Percentiles rank a stretch among this genome's conserved stretches.
phyloP scores from a whole-genome alignment of 305 asterid genomes.

The Fraxinus greggii region DNA sequence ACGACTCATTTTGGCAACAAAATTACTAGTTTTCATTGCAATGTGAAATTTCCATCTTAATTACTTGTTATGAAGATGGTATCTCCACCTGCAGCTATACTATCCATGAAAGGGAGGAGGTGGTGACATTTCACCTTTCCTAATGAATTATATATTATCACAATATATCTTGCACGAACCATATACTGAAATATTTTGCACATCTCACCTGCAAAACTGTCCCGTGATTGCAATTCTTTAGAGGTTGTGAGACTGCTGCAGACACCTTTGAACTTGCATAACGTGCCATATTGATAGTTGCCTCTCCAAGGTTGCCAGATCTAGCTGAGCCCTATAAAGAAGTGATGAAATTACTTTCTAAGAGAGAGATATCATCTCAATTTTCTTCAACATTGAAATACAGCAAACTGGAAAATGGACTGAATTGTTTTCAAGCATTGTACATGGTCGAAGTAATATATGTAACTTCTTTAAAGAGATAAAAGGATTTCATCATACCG shows the following conservation, averaged over 20 bases:
- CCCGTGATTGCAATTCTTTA: constrained; percentile 69
- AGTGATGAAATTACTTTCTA: constrained; percentile 6
- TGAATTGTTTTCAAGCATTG: not conserved
- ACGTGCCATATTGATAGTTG: constrained; percentile 55
- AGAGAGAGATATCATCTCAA: not conserved
- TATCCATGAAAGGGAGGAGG: not conserved
- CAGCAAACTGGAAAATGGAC: not conserved
- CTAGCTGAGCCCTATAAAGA: constrained; percentile 67
- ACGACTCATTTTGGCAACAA: not conserved
- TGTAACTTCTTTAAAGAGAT: not conserved
- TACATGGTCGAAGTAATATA: not conserved
- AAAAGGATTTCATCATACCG: constrained; percentile 39
- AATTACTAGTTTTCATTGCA: not conserved
- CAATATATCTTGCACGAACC: not conserved
- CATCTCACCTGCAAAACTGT: constrained; percentile 64
- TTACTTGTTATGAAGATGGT: not conserved
- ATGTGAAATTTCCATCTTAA: not conserved
- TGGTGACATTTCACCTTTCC: not conserved
- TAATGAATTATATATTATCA: not conserved
- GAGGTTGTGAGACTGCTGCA: constrained; percentile 64
- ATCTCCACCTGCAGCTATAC: not conserved
- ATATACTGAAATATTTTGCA: not conserved
- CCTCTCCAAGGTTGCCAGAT: constrained; percentile 80
- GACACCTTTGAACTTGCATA: constrained; percentile 49
- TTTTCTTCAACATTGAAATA: not conserved